A percentile compares a stretch with the other conserved stretches of the same genome.
Conservation (phyloP, 176 grass and related monocot species). For the Oryza meridionalis region DNA sequence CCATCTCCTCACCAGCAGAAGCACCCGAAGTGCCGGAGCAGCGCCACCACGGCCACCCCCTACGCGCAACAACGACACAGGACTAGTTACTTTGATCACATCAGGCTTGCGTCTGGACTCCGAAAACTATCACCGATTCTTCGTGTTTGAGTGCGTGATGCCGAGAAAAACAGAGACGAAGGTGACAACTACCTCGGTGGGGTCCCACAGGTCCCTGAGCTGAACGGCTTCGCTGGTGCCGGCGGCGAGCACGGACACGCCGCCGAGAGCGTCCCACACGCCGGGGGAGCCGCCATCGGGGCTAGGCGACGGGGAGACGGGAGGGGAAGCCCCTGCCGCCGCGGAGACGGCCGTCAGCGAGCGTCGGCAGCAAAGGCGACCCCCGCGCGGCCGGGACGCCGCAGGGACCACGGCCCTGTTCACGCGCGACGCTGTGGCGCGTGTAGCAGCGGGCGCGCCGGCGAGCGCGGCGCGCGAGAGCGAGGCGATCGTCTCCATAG, state of each 20-base stretch:
- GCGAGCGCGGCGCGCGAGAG: neutral
- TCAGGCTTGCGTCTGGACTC: no score
- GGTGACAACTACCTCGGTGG: conserved; percentile 42
- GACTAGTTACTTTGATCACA: no score
- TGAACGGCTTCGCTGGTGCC: conserved; percentile 55
- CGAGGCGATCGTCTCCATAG: conserved; percentile 46
- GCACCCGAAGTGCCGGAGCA: conserved; percentile 89
- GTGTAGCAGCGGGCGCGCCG: neutral
- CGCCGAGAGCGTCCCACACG: conserved; percentile 53
- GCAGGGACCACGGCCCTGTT: neutral
- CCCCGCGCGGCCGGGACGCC: neutral
- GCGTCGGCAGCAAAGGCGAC: neutral
- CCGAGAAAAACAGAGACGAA: no score
- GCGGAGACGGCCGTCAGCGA: neutral
- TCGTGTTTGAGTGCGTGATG: no score
- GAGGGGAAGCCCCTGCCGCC: conserved; percentile 8
- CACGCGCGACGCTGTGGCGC: neutral
- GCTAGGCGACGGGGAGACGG: neutral
- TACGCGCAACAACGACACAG: neutral
- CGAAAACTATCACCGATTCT: no score
- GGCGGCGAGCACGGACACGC: conserved; percentile 56
- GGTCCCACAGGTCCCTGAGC: conserved; percentile 73
- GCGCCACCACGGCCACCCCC: conserved; percentile 77
- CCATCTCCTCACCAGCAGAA: conserved; percentile 71
- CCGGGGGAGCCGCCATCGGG: conserved; percentile 4